phyloP scores from a whole-genome alignment of 1,139 yeast genomes.

The Hansenula lynferdii region DNA sequence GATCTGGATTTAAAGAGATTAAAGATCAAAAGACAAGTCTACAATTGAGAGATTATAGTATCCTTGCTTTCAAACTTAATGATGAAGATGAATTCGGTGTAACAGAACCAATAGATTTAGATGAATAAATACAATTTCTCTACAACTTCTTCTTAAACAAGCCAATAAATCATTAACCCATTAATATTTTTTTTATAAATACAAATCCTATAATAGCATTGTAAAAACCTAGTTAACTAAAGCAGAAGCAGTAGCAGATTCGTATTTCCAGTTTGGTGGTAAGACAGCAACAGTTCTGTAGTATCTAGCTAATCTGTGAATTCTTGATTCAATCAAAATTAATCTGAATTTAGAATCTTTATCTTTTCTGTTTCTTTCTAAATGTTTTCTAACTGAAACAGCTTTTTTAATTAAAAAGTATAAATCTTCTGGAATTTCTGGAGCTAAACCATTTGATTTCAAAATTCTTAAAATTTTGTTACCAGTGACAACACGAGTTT shows the following conservation, averaged over 20 bases:
- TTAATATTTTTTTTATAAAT: slow-evolving; percentile 1
- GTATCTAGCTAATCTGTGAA: slow-evolving; percentile 99
- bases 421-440: slow-evolving; percentile 99
- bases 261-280: slow-evolving; percentile 99
- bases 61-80: slow-evolving; percentile 16
- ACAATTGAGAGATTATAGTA: slow-evolving; percentile 10
- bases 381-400: slow-evolving; percentile 99
- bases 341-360: slow-evolving; percentile 99
- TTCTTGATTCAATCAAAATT: slow-evolving; percentile 99
- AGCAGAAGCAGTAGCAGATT: slow-evolving; percentile 99
- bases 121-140: not conserved
- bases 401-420: slow-evolving; percentile 99
- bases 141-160: not conserved
- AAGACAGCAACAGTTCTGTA: slow-evolving; percentile 99
- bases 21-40: slow-evolving; percentile 6
- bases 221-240: slow-evolving; percentile 76
- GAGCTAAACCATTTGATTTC: slow-evolving; percentile 99
- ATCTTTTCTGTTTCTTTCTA: slow-evolving; percentile 99
- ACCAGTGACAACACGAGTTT: slow-evolving; percentile 96
- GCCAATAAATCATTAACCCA: slow-evolving; percentile 2
- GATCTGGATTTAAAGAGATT: slow-evolving; percentile 11
- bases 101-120: slow-evolving; percentile 9
- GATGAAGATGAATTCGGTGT: slow-evolving; percentile 16
- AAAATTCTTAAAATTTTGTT: slow-evolving; percentile 99
- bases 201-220: slow-evolving; percentile 4